Evolutionary conservation across 2,329 filamentous ascomycete genomes (phyloP).

Genomic region (Cladophialophora immunda): DNA sequence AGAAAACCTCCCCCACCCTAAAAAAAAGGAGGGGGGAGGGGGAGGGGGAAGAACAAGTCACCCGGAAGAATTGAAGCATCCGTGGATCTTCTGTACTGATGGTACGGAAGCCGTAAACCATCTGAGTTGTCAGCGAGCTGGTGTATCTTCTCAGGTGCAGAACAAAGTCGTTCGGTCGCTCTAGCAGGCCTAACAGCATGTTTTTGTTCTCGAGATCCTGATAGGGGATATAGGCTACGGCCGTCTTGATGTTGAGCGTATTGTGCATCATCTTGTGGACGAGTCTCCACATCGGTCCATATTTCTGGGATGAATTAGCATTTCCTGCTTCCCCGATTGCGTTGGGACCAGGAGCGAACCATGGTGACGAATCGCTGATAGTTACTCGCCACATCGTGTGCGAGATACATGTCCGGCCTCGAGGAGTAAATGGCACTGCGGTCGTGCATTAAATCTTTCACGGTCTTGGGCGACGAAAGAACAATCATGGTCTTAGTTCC

Average conservation of each 20-base stretch:
- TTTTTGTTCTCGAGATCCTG: constrained; percentile 36
- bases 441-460: constrained; percentile 62
- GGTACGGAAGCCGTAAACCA: constrained; percentile 33
- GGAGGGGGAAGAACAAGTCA: too few species aligned
- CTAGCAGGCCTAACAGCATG: constrained; percentile 31
- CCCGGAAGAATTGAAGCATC: constrained; percentile 27
- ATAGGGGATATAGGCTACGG: constrained; percentile 36
- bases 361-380: constrained; percentile 36
- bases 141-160: constrained; percentile 33
- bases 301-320: constrained; percentile 22
- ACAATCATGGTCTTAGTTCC: constrained; percentile 60
- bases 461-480: constrained; percentile 53
- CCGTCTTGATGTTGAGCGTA: constrained; percentile 37
- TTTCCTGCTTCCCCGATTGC: neutral
- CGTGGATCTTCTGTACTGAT: constrained; percentile 26
- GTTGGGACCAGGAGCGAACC: constrained; percentile 12
- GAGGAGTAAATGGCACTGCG: constrained; percentile 61
- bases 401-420: constrained; percentile 57
- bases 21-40: too few species aligned
- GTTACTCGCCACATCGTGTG: constrained; percentile 43
- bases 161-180: constrained; percentile 24
- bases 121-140: constrained; percentile 31
- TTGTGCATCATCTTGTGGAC: constrained; percentile 40
- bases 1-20: too few species aligned
- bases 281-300: constrained; percentile 32